Evolutionary conservation across 1,139 yeast genomes (phyloP), one percentile per base, ranked within the genome.

Genomic region (Hansenula sp.): DNA sequence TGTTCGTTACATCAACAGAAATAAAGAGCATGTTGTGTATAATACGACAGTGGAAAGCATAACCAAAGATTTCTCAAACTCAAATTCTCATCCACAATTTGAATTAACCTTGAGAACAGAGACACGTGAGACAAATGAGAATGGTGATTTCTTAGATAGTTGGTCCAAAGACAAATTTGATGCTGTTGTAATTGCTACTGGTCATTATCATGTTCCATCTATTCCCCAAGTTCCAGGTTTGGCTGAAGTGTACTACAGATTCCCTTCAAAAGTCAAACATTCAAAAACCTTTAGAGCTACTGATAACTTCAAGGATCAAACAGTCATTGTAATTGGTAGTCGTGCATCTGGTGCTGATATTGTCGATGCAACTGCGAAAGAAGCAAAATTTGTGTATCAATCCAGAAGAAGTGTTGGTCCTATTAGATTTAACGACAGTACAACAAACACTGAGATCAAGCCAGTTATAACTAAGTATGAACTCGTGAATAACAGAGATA

Each of bases 121-220:
- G 29, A 40, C 48, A 2, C 48, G 43, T n/a, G 41, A 36, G 10
- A 34, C 14, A 12, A 56, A 58, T 37, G 46, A 48, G 6, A 44
- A 51, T 2, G 56, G 56, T 32, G 53, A 53, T 4, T 43, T 44
- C 2, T 29, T 55, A 8, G 68, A 64, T 39, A 36, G 40, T 18
- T 74, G 74, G 79, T 69, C 59, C 46, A 60, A 55, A 26, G 64
- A 68, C 34, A 57, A 57, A 18, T 77, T 67, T 49, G 81, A 76
- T 55, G 69, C 71, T n/a, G 66, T 76, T 4, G 68, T 76, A 5
- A 59, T 75, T 11, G 73, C 80, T 1, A 69, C 71, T 34, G 83
- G 83, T 16, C 82, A 77, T 51, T 77, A 74, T 52, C 69, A 71
- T 20, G 67, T 69, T 5, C 82, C 82, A 2, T 64, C 52, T 40